Conservation (phyloP, 352 stramenopile genomes). For the Saprolegnia diclina region DNA sequence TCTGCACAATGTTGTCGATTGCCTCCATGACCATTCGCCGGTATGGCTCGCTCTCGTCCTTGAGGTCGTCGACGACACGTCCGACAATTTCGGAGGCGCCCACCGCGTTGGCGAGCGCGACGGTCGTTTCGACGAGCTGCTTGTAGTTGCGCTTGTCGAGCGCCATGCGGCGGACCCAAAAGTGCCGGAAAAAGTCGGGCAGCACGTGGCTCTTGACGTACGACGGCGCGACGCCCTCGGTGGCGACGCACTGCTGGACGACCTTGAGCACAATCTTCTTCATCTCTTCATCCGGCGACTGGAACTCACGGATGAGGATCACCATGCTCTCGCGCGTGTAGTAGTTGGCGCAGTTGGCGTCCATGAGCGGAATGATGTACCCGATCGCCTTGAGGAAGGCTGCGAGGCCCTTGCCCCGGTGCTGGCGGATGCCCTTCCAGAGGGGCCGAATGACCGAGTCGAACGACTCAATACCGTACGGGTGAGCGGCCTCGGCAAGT, state of each 20-base stretch:
- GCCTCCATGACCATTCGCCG: constrained; percentile 99
- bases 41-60: constrained; percentile 99
- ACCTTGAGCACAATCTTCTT: constrained; percentile 97
- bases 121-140: constrained; percentile 98
- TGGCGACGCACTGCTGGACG: constrained; percentile 97
- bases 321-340: constrained; percentile 99
- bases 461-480: constrained; percentile 99
- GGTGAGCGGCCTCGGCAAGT: constrained; percentile 95
- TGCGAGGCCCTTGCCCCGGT: constrained; percentile 96
- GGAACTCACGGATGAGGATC: constrained; percentile 98
- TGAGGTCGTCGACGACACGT: constrained; percentile 98
- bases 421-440: constrained; percentile 96
- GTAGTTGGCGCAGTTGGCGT: constrained; percentile 98
- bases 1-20: constrained; percentile 97
- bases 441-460: constrained; percentile 96
- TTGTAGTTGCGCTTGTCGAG: constrained; percentile 97
- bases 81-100: constrained; percentile 97
- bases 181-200: constrained; percentile 98
- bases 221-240: constrained; percentile 95
- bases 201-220: constrained; percentile 98
- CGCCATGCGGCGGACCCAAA: constrained; percentile 98
- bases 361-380: constrained; percentile 99
- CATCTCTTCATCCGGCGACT: constrained; percentile 99
- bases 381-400: constrained; percentile 99
- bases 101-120: constrained; percentile 98